Base-by-base conservation (phyloP, 2,329 filamentous ascomycete species). In the Sclerotinia trifoliorum region DNA sequence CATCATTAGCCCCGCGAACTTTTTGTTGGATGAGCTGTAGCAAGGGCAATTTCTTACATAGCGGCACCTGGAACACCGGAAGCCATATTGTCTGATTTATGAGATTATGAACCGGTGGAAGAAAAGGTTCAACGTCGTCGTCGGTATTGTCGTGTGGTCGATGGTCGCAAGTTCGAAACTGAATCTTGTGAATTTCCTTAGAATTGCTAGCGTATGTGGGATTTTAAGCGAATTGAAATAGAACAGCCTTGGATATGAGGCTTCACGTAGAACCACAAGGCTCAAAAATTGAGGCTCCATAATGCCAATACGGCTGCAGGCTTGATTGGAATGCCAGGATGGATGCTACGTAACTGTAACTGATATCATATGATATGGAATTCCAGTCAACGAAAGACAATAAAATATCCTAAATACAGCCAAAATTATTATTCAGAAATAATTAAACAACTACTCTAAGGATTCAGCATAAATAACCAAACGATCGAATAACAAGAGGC, bases 1-100 rank as follows among this genome's bases (percentile, higher is more conserved):
- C 46, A 63, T 63, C 7, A 65, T 70, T 62, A 71, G 72, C 70
- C 42, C 71, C 64, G 46, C 60, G 60, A 63, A 63, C 60, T 63
- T 52, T 65, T 57, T 26, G 39, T 49, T 60, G 39, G n/a, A 49
- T 39, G 63, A 58, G 54, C 26, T 68, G 17, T 46, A 63, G 54
- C 46, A 26, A 55, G 48, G 13, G 56, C 35, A 48, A 57, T 52
- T 57, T 64, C 77, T 77, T 78, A 78, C 77, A 79, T 78, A 74
- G 77, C 76, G 71, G 75, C 74, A 73, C 76, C 77, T 74, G 77
- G 77, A 55, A 77, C 75, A 71, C 69, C 76, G 68, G 79, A 78
- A 65, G 79, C 78, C 79, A 80, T 80, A 61, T 74, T 80, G 73
- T 70, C 74, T 73, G 71, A 66, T 71, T 70, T 71, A 68, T 72